Evolutionary conservation across 176 grass and related monocot genomes (phyloP).

Genomic region (Oryza nivara): DNA sequence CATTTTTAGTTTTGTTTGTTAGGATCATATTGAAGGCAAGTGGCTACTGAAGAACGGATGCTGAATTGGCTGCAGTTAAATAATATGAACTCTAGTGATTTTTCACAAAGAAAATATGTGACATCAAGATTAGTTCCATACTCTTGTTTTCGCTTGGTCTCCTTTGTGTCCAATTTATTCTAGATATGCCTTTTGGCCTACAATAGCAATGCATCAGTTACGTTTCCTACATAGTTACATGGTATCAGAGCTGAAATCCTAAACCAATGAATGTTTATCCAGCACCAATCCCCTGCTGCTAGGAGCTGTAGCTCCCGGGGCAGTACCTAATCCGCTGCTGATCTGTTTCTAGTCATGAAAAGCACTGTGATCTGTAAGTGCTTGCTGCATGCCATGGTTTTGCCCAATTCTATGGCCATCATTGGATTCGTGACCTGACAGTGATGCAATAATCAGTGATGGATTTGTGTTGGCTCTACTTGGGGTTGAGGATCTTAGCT

Average conservation of each 20-base stretch:
- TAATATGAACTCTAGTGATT: not conserved
- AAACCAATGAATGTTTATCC: not conserved
- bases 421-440: not conserved
- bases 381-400: not conserved
- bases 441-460: not conserved
- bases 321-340: not conserved
- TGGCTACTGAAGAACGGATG: not conserved
- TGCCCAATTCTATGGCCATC: not conserved
- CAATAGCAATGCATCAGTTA: slow-evolving; percentile 5
- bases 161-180: not conserved
- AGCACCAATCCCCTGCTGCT: not conserved
- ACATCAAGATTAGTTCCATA: not conserved
- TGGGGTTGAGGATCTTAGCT: not conserved
- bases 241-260: not conserved
- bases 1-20: slow-evolving; percentile 1
- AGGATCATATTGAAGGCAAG: not conserved
- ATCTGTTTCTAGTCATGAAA: slow-evolving; percentile 13
- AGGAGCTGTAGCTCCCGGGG: not conserved
- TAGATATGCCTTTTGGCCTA: not conserved
- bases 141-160: not conserved
- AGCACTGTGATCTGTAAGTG: slow-evolving; percentile 10
- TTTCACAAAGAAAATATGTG: not conserved
- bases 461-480: not conserved
- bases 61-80: not conserved
- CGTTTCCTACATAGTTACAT: not conserved